Evolutionary conservation across 2,329 filamentous ascomycete genomes (phyloP).

Genomic region (Saccharata proteae): DNA sequence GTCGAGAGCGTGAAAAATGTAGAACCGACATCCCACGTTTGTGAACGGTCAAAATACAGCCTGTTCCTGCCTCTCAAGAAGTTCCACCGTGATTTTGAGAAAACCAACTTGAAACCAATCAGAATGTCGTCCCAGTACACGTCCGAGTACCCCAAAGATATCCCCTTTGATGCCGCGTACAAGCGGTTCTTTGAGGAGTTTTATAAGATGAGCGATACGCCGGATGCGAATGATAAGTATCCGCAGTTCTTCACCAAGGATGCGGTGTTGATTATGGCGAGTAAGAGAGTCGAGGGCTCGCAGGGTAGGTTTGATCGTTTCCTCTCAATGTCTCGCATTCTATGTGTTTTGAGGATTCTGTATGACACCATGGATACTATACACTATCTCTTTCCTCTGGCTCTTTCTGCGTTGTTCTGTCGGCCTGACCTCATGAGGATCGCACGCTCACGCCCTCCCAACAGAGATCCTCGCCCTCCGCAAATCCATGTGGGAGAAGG

Average conservation of each 20-base stretch:
- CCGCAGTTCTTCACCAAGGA: constrained; percentile 35
- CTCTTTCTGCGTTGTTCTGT: constrained; percentile 1
- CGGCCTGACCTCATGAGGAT: too few species aligned
- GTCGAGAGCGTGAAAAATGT: too few species aligned
- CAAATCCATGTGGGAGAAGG: constrained; percentile 42
- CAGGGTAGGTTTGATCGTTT: constrained; percentile 26
- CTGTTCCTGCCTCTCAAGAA: too few species aligned
- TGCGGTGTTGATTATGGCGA: constrained; percentile 41
- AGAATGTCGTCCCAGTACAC: constrained; percentile 13
- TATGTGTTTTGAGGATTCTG: constrained; percentile 1
- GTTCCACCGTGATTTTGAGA: too few species aligned
- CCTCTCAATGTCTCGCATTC: neutral
- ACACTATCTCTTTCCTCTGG: neutral
- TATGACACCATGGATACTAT: too few species aligned
- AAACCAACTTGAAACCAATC: too few species aligned
- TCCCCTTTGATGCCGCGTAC: constrained; percentile 28
- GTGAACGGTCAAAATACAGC: too few species aligned
- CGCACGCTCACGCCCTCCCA: neutral
- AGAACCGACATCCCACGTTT: too few species aligned
- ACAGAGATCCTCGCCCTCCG: constrained; percentile 39
- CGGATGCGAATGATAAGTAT: constrained; percentile 38
- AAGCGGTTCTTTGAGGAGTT: constrained; percentile 34
- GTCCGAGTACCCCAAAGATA: constrained; percentile 20
- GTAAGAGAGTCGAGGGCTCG: constrained; percentile 32
- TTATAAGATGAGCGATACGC: constrained; percentile 35